Base-by-base conservation (phyloP, 2,329 filamentous ascomycete species). In the Fusarium subtropicale region DNA sequence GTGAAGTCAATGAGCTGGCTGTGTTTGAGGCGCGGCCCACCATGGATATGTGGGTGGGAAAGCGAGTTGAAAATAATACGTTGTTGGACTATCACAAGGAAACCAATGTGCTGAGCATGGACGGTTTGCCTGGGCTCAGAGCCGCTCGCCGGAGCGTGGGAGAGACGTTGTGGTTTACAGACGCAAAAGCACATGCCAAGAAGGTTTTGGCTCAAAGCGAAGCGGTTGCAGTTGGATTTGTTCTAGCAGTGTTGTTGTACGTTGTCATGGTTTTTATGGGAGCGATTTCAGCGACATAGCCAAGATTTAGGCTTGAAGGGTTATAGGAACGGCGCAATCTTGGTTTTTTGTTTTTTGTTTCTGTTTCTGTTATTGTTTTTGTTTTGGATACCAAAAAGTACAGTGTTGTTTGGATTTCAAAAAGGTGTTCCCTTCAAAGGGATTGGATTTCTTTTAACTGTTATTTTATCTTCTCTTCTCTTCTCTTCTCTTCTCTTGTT, bases 71-170 rank as follows among this genome's bases (percentile, higher is more conserved):
- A 47, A 82, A 81, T 61, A 84, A 85, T 55, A 79, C 81, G 38
- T 75, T 89, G 68, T 78, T 80, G 11, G 78, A 80, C n/a, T 92
- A 90, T 71, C 88, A 88, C 73, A 81, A 80, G 24, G 75, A 81
- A 65, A 85, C 83, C 70, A 92, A 91, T 71, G 72, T 80, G 4
- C 68, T 74, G 47, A 88, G 86, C 75, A 79, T 91, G 45, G 88
- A 91, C 68, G 87, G 86, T 2, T 77, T 90, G 22, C 86, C 87
- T 0, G 88, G 88, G 0, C 74, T 91, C 69, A 82, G 80, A 58
- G 80, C 80, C 7, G 88, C 87, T 24, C 81, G 87, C 65, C 80
- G 82, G 45, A 82, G 81, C 30, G 77, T 76, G 4, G 85, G 86
- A 4, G 81, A 88, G 77, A 78, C 75, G 62, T 59, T 87, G 41